phyloP scores from a whole-genome alignment of 495 filamentous ascomycete species.

The Clohesyomyces aquaticus region DNA sequence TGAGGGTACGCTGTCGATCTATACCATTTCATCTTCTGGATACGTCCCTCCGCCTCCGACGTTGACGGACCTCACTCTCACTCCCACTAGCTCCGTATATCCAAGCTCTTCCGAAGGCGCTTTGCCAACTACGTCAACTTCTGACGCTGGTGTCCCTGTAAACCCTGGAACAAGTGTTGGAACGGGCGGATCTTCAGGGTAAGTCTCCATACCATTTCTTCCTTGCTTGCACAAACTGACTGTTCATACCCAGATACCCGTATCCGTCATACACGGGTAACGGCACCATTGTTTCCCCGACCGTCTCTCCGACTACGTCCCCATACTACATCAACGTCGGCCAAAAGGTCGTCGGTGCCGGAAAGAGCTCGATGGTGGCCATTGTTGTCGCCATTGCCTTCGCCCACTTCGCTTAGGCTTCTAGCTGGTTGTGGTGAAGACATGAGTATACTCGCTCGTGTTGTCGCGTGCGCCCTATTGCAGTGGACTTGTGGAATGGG shows the following conservation, averaged over 20 bases:
- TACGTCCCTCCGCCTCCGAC: neutral
- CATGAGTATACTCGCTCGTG: neutral
- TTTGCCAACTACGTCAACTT: neutral
- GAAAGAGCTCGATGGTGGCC: slow-evolving; percentile 7
- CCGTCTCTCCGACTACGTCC: neutral
- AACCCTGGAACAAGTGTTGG: neutral
- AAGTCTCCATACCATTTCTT: neutral
- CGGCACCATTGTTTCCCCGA: neutral
- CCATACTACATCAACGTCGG: neutral
- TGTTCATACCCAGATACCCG: neutral
- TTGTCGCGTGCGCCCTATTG: neutral
- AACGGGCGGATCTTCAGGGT: neutral
- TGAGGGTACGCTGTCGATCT: no score
- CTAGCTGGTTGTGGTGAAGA: neutral
- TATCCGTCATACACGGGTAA: neutral
- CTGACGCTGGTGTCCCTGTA: neutral
- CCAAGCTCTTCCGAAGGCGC: neutral
- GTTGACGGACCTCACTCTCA: neutral
- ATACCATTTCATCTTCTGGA: no score
- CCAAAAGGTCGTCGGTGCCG: slow-evolving; percentile 1
- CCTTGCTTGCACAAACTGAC: neutral
- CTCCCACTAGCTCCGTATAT: neutral
- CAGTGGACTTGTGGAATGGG: neutral
- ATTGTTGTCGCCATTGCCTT: slow-evolving; percentile 3
- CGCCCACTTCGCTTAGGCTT: slow-evolving; percentile 6